Evolutionary conservation across 805 yeast species (phyloP), one percentile per base, ranked within the genome.

Genomic region (Metschnikowia drakensbergensis): DNA sequence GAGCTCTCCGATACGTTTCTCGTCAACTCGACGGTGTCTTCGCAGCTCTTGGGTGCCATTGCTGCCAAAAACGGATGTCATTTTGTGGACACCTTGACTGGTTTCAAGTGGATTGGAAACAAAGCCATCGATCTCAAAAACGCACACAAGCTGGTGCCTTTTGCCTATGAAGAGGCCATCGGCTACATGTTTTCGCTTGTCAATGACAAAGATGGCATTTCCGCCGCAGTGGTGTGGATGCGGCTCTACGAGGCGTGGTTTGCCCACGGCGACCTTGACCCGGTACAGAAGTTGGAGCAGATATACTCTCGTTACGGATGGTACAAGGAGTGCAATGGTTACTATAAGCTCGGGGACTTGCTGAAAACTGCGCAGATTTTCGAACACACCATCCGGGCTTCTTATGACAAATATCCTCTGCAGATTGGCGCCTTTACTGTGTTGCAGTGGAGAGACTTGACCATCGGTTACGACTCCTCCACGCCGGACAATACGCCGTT

Each of bases 61-160:
- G 94, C 96, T 0, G 64, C 73, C 3, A 61, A 59, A 4, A 73
- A 79, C 40, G 84, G 84, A 0, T 84, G 85, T 61, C 71, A 79
- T 40, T 86, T 76, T 65, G 76, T 71, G 37, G 97, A 94, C 53
- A 92, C 98, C 0, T 74, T 92, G 48, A 92, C 98, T 0, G 99
- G 99, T 1, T 92, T 92, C 73, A 92, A 92, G 68, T 92, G 99
- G 99, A 84, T 92, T 33, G 99, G 98, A 3, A 92, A 92, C 62
- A 79, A 81, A 54, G 94, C 96, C 2, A 80, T 85, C 32, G 86
- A 83, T 6, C 69, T 88, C 42, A 89, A 86, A 54, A 52, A 61
- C 0, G 63, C 77, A 38, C 96, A 96, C 0, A 81, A 61, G 58
- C 53, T 46, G 3, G 96, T 91, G 1, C 96, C 96, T 0, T 90